Evolutionary conservation across 108 stramenopile species (phyloP).

Genomic region (Aurantiochytrium sp.): DNA sequence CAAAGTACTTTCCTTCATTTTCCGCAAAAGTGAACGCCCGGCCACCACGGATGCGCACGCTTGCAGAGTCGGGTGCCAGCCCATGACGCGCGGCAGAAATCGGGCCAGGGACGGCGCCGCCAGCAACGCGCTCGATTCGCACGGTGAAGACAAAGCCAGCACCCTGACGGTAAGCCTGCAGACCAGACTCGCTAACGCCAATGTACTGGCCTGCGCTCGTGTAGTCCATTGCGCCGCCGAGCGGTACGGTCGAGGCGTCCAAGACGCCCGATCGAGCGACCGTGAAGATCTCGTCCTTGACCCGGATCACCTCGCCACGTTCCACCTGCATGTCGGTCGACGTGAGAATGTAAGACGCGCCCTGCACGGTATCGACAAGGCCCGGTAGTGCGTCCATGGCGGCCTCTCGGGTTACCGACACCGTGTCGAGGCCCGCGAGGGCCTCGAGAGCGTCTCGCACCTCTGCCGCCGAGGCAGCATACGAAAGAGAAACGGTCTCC

Average conservation of each 20-base stretch:
- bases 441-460: slow-evolving; percentile 52
- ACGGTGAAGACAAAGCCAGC: background rate
- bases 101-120: background rate
- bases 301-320: background rate
- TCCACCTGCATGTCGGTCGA: background rate
- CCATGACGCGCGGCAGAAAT: slow-evolving; percentile 43
- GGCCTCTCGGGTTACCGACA: background rate
- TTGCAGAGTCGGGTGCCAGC: slow-evolving; percentile 37
- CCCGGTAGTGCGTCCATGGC: background rate
- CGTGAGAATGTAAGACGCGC: background rate
- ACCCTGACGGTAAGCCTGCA: background rate
- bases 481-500: slow-evolving; percentile 55
- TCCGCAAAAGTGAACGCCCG: background rate
- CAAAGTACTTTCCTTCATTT: slow-evolving; percentile 30
- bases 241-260: background rate
- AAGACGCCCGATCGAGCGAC: background rate
- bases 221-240: background rate
- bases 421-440: slow-evolving; percentile 41
- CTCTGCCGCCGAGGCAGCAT: slow-evolving; percentile 56
- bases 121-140: background rate
- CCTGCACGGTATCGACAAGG: background rate
- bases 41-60: background rate
- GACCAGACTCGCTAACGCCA: background rate
- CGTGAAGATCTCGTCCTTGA: background rate
- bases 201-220: background rate